Conservation (phyloP, 768 basidiomycete genomes). For the Coprinellus micaceus region DNA sequence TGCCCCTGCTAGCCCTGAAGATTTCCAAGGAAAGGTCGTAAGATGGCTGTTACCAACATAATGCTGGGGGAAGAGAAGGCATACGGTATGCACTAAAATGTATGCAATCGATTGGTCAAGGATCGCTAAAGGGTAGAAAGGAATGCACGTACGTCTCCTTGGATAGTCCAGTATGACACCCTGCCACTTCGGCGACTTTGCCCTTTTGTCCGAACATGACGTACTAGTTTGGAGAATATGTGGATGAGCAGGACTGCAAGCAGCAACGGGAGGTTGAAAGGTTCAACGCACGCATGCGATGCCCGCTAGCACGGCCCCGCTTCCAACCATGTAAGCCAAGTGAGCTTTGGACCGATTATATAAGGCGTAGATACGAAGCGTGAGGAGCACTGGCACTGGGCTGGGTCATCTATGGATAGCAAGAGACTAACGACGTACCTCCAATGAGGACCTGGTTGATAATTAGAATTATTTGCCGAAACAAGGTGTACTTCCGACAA, state of each 20-base stretch:
- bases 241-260: too few species aligned
- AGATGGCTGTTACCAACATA: not conserved
- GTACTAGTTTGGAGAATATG: slow-evolving; percentile 31
- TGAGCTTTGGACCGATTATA: slow-evolving; percentile 40
- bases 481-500: slow-evolving; percentile 35
- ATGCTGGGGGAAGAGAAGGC: slow-evolving; percentile 1
- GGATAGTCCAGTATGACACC: slow-evolving; percentile 34
- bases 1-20: slow-evolving; percentile 31
- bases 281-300: slow-evolving; percentile 34
- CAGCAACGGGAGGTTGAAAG: not conserved
- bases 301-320: slow-evolving; percentile 26
- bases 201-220: slow-evolving; percentile 37
- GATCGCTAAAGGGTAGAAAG: not conserved
- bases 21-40: not conserved
- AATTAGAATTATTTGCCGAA: slow-evolving; percentile 40
- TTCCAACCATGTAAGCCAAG: slow-evolving; percentile 30
- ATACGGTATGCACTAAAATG: slow-evolving; percentile 17
- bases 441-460: slow-evolving; percentile 44
- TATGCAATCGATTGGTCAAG: not conserved
- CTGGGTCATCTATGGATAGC: too few species aligned
- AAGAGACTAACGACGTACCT: too few species aligned
- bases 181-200: slow-evolving; percentile 20
- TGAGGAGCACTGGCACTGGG: slow-evolving; percentile 39
- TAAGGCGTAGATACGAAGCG: slow-evolving; percentile 48
- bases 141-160: slow-evolving; percentile 24